Percentiles rank a stretch among this genome's conserved stretches.
phyloP scores from a whole-genome alignment of 805 yeast genomes.

The Pichia occidentalis region DNA sequence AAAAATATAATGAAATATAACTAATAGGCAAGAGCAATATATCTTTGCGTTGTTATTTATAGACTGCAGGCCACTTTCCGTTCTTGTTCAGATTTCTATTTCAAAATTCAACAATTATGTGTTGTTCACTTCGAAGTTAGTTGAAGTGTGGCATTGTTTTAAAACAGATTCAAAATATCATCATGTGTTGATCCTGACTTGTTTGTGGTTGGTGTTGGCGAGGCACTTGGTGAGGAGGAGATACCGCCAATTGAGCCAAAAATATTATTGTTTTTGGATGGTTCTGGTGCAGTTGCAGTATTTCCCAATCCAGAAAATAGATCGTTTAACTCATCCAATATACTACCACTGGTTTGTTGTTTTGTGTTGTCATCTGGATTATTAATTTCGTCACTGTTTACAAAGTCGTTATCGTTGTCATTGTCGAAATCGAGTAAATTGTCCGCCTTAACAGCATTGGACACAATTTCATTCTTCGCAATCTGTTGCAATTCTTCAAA shows the following conservation, averaged over 20 bases:
- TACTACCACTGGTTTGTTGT: conserved; percentile 31
- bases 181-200: conserved; percentile 8
- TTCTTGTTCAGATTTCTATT: no score
- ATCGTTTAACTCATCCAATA: conserved; percentile 71
- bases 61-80: no score
- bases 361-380: conserved; percentile 16
- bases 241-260: conserved; percentile 11
- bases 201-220: no score
- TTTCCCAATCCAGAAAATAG: conserved; percentile 38
- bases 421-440: conserved; percentile 82
- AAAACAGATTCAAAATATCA: conserved; percentile 12
- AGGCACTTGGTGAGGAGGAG: no score
- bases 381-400: conserved; percentile 11
- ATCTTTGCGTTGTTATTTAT: no score
- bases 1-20: no score
- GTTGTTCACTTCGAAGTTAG: no score
- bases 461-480: conserved; percentile 69
- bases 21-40: no score
- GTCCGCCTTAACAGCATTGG: conserved; percentile 58
- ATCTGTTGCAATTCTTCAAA: conserved; percentile 72
- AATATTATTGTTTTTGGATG: conserved; percentile 16
- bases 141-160: no score
- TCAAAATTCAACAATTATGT: no score
- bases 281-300: conserved; percentile 19
- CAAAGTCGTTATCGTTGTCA: conserved; percentile 36